Conservation (phyloP, 2,329 filamentous ascomycete genomes). For the Fusarium sp. region DNA sequence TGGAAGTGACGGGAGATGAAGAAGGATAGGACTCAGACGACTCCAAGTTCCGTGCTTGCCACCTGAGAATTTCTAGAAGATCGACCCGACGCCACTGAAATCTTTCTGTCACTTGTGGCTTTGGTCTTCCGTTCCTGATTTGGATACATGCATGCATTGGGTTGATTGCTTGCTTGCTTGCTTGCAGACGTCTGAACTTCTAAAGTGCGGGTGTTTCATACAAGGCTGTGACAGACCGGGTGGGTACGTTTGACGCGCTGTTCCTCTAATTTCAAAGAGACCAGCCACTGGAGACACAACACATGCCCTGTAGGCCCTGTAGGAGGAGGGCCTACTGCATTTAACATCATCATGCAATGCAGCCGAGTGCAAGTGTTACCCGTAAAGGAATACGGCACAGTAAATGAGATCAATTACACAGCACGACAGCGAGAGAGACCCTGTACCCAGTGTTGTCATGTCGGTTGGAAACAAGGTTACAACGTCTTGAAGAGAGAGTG, state of each 20-base stretch:
- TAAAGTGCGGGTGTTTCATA: conserved; percentile 27
- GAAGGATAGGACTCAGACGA: conserved; percentile 1
- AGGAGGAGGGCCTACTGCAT: not conserved
- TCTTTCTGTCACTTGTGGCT: conserved; percentile 3
- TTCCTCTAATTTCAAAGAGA: conserved; percentile 41
- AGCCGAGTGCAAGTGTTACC: conserved; percentile 4
- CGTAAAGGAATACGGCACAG: conserved; percentile 19
- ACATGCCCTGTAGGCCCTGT: conserved; percentile 2
- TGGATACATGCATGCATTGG: conserved; percentile 16
- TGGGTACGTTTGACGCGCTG: conserved; percentile 32
- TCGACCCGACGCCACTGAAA: conserved; percentile 9
- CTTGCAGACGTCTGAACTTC: conserved; percentile 20
- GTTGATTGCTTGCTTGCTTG: conserved; percentile 3
- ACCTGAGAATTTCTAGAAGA: conserved; percentile 39
- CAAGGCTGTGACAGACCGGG: conserved; percentile 22
- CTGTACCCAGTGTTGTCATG: not conserved
- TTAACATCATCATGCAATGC: not conserved
- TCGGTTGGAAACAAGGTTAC: not conserved
- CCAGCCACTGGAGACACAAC: conserved; percentile 15
- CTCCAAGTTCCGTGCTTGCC: conserved; percentile 2
- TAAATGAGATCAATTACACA: conserved; percentile 20
- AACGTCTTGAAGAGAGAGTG: conserved; percentile 11
- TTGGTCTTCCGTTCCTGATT: conserved; percentile 10
- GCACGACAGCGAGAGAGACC: conserved; percentile 1
- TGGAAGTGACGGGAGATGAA: conserved; percentile 27